Evolutionary conservation across 257 asterid genomes (phyloP), one percentile per base, ranked within the genome.

Genomic region (Galeopsis tetrahit): DNA sequence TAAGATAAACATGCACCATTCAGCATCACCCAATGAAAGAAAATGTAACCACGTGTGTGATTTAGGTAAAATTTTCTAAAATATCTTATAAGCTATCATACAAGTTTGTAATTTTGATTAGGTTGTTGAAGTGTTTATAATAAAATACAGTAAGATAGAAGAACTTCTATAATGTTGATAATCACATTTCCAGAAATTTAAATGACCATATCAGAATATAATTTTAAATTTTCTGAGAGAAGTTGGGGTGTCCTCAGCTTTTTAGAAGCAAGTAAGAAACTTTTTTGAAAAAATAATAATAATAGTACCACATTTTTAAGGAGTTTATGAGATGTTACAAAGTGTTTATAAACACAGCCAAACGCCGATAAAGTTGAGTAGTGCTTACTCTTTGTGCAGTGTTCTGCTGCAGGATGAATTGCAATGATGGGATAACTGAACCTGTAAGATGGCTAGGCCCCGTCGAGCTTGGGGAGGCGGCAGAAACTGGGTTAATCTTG

Each of bases 371-470:
- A 21, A 74, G 74, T 61, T 66, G 39, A 73, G 79, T 58, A 53
- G 69, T 59, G 60, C 82, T 73, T 83, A 93, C 98, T 81, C 96
- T 79, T 75, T 87, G 96, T 82, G 83, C 75, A 36, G 66, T 76
- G 82, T 90, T 87, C 75, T 88, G 96, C 78, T 88, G 97, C 80
- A 88, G 79, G 69, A 90, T 84, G 69, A 62, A 75, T 51, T 88
- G 95, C 84, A 93, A 81, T 14, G 91, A 83, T 7, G 91, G 91
- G 63, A 93, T 88, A 78, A 93, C 67, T 59, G 89, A 79, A 82
- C 83, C 80, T 62, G 83, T 79, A 39, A 78, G 10, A 32, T 78
- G 75, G 85, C 79, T 68, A 34, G 86, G 73, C 53, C 66, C 68
- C 34, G 76, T 55, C 68, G 88, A 85, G 80, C 82, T 88, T 46